Percentiles rank a stretch among this genome's conserved stretches.
Evolutionary conservation across 2,329 filamentous ascomycete species (phyloP).

Genomic region (Penicillium olsonii): DNA sequence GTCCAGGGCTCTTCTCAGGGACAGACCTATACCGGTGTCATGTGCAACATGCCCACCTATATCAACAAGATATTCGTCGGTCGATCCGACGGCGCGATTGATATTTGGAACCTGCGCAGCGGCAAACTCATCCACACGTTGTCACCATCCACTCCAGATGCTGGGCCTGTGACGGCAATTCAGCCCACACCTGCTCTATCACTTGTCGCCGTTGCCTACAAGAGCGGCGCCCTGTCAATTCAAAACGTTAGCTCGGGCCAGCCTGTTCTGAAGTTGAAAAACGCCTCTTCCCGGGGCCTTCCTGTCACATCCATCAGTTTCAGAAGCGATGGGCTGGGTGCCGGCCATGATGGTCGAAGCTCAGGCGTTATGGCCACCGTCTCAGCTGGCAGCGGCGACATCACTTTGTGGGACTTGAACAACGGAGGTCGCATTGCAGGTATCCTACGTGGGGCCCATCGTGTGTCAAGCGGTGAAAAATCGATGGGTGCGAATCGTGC

Average conservation of each 20-base stretch:
- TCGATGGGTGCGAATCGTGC: conserved; percentile 78
- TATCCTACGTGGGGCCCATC: conserved; percentile 83
- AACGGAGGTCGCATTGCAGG: conserved; percentile 83
- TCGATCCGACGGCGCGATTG: conserved; percentile 81
- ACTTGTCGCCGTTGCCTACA: conserved; percentile 84
- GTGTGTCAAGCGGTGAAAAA: conserved; percentile 56
- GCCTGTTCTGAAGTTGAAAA: conserved; percentile 67
- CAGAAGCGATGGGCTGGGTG: conserved; percentile 83
- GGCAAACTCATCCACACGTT: conserved; percentile 90
- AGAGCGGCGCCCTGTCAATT: conserved; percentile 74
- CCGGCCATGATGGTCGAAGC: conserved; percentile 80
- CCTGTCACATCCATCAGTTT: conserved; percentile 84
- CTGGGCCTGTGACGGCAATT: conserved; percentile 82
- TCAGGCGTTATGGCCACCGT: conserved; percentile 94
- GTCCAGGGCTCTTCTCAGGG: conserved; percentile 59
- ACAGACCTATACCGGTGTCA: conserved; percentile 72
- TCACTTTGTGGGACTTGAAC: conserved; percentile 96
- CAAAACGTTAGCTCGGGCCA: conserved; percentile 81
- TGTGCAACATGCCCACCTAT: conserved; percentile 90
- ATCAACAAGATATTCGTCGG: conserved; percentile 95
- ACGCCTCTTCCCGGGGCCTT: conserved; percentile 60
- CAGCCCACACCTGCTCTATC: conserved; percentile 82
- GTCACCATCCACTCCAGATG: conserved; percentile 69
- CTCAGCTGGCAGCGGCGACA: conserved; percentile 75
- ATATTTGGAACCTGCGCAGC: conserved; percentile 97